Conservation (phyloP, 2,329 filamentous ascomycete genomes). For the Arthrobotrys musiformis region DNA sequence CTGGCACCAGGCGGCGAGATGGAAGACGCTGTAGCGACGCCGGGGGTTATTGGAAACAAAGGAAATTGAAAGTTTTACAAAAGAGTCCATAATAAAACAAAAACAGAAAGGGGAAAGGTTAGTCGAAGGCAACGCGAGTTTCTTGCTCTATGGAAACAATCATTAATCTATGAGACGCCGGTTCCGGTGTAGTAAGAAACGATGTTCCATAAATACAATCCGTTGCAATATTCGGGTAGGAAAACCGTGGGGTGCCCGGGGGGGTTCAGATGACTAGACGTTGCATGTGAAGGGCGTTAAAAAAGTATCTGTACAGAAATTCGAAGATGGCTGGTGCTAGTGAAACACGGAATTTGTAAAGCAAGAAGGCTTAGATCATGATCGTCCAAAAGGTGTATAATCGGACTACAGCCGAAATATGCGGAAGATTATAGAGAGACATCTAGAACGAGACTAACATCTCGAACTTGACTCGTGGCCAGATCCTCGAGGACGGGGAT, state of each 20-base stretch:
- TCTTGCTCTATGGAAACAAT: conserved; percentile 56
- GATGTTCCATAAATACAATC: conserved; percentile 56
- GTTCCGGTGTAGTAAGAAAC: conserved; percentile 51
- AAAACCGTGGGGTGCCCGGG: conserved; percentile 40
- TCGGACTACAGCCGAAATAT: conserved; percentile 31
- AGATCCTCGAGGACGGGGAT: conserved; percentile 98
- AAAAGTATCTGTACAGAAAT: conserved; percentile 53
- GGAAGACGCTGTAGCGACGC: conserved; percentile 19
- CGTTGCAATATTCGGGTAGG: conserved; percentile 40
- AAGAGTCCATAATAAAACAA: conserved; percentile 52
- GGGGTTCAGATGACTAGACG: conserved; percentile 43
- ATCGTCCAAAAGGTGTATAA: conserved; percentile 42
- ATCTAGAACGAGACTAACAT: conserved; percentile 97
- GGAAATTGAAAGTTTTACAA: conserved; percentile 27
- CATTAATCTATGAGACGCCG: conserved; percentile 55
- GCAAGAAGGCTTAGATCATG: conserved; percentile 56
- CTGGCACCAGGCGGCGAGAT: conserved; percentile 35
- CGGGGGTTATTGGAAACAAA: conserved; percentile 25
- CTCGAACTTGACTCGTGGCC: conserved; percentile 84
- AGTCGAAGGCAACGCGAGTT: conserved; percentile 47
- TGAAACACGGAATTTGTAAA: conserved; percentile 48
- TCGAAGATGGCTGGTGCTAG: conserved; percentile 38
- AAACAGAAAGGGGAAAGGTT: conserved; percentile 19
- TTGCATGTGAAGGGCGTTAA: conserved; percentile 50
- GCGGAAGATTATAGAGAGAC: conserved; percentile 71